Base-by-base conservation (phyloP, 495 filamentous ascomycete species). In the Penicillium turbatum region DNA sequence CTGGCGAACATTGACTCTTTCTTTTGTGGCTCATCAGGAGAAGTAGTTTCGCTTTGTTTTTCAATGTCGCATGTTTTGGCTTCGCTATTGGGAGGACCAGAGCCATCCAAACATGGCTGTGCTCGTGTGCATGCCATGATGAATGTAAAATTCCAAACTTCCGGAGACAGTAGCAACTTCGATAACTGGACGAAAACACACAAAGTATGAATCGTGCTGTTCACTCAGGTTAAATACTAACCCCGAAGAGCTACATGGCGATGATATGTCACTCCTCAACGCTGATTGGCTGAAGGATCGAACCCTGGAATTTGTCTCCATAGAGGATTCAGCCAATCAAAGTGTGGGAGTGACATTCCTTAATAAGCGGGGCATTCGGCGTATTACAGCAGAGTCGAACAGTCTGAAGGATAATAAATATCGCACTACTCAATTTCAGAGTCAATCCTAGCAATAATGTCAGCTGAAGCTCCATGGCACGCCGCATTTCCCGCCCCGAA, bases 1-100 rank as follows among this genome's bases (percentile, higher is more conserved):
- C 74, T 68, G 57, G 78, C 73, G 59, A 86, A 80, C 10, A 75
- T 52, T 0, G 68, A 71, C 27, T 59, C 13, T 21, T 60, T 59
- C 8, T 21, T 27, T 2, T 13, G 17, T 21, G 37, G 11, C 13
- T 59, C 49, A 15, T 51, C 39, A 17, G 38, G 48, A 35, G 29
- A 26, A 11, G 17, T 6, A 21, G n/a, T 12, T 7, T 40, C 19
- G 5, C 35, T 29, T n/a, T 62, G 59, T 21, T 60, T 62, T 52
- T 62, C 59, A 5, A 62, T 35, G 43, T 65, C 56, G 39, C 38
- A 30, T 30, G 26, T 19, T 27, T 39, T 32, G 3, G 26, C 12
- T 21, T 30, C 27, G 16, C 12, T 6, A 16, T 7, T 24, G 9
- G 29, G 29, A 15, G 27, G 38, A 10, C 30, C 29, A 19, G 13